These are phyloP conservation scores for Rhynchospora pubera DNA, from an alignment of 176 grass and related monocot species.

Conservation along the genomic window DNA sequence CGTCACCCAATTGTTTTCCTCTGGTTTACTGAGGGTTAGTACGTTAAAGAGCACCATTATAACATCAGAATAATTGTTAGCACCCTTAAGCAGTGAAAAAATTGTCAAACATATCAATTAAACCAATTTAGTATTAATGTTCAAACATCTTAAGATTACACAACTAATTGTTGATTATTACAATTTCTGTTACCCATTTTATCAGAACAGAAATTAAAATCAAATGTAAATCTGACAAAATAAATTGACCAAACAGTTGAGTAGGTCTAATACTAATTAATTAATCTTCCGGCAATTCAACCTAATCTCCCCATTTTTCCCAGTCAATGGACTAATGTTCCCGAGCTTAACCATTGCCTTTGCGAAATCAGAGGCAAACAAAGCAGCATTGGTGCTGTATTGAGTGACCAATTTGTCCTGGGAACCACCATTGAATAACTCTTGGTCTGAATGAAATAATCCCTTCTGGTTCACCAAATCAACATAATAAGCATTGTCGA, in stretches of 20 bases:
- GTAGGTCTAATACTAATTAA: background rate
- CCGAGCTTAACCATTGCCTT: constrained; percentile 68
- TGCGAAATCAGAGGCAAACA: constrained; percentile 40
- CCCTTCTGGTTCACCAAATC: constrained; percentile 41
- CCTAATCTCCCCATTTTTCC: constrained; percentile 46
- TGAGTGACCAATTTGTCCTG: constrained; percentile 41
- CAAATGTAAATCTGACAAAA: background rate
- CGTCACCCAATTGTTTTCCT: too few relatives aligned
- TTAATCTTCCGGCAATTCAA: constrained; percentile 57
- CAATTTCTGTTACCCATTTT: background rate
- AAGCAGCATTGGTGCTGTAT: constrained; percentile 35
- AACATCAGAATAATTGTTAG: background rate
- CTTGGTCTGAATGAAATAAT: constrained; percentile 73
- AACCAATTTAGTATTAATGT: background rate
- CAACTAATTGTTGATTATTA: background rate
- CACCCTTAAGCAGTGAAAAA: background rate
- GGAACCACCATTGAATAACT: constrained; percentile 35
- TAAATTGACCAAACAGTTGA: background rate
- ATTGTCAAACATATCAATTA: background rate
- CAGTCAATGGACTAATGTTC: constrained; percentile 16
- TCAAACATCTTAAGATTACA: background rate
- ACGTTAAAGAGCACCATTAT: background rate
- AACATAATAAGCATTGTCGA: constrained; percentile 65
- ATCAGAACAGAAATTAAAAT: background rate
- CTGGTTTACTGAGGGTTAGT: too few relatives aligned